Evolutionary conservation across 1,284 basidiomycete species (phyloP), one percentile per base, ranked within the genome.

Genomic region (Irpex sp.): DNA sequence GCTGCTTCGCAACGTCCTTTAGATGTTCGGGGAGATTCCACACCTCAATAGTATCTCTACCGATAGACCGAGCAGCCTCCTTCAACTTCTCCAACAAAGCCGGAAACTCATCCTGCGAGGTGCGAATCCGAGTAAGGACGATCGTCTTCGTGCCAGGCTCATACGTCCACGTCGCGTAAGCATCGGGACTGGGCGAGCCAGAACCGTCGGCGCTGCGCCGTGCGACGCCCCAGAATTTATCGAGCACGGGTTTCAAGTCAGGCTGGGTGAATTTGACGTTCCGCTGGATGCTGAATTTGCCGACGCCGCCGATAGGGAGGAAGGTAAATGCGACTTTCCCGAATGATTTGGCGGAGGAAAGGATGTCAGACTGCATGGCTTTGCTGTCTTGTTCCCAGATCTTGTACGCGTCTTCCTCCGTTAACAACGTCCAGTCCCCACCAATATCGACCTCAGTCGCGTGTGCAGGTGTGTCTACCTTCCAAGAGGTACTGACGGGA

Each of bases 101-200:
- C 4, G 71, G 71, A 57, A 88, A 81, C 2, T 74, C 72, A 1
- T 73, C 67, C 26, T 60, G 64, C 5, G 70, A 72, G 4, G 76
- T 77, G 11, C 79, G 76, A 6, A 89, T 49, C 3, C 84, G 80
- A 7, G 84, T 86, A 13, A 88, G 73, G 7, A 83, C 75, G 17
- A 89, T 72, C 5, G 77, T 79, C 47, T 73, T 71, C 1, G 75
- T 57, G 5, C 57, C 71, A 50, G 78, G 63, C 58, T 86, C 83
- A 49, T 86, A 70, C 17, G 81, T 81, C 84, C 84, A 88, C 7
- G 81, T 82, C 49, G 81, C 83, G 66, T 79, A 86, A 6, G 75
- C 58, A 19, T 62, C 54, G 53, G 61, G 50, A 11, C 50, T 26
- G 21, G 56, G 57, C 15, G 59, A 15, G 6, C 15, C 56, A 0